phyloP scores from a whole-genome alignment of 306 rosid species.

The Heteromeles arbutifolia region DNA sequence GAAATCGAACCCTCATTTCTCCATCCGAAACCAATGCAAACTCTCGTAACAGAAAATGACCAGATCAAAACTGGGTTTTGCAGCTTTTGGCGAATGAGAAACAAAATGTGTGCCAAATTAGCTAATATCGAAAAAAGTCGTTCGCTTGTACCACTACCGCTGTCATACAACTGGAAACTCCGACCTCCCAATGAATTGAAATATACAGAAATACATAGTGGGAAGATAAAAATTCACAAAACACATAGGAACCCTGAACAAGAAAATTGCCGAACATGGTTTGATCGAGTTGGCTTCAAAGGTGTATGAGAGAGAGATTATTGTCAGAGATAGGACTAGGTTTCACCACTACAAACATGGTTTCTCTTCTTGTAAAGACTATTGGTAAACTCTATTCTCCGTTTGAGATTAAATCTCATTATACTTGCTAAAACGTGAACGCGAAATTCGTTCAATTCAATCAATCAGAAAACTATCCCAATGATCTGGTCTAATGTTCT shows the following conservation, averaged over 20 bases:
- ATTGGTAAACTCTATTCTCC: slow-evolving; percentile 42
- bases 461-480: background rate
- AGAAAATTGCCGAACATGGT: slow-evolving; percentile 24
- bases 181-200: background rate
- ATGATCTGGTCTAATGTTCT: background rate
- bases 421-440: background rate
- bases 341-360: slow-evolving; percentile 75
- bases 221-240: background rate
- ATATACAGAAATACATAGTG: background rate
- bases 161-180: background rate
- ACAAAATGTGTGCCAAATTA: background rate
- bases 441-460: background rate
- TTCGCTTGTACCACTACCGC: background rate
- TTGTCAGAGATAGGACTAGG: slow-evolving; percentile 71
- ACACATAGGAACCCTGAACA: background rate
- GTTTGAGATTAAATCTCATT: background rate
- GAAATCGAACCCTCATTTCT: background rate
- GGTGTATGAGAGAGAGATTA: slow-evolving; percentile 51
- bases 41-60: background rate
- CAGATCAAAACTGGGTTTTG: background rate
- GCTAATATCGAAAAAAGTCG: background rate
- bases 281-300: slow-evolving; percentile 81
- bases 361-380: slow-evolving; percentile 71
- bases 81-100: background rate
- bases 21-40: background rate